phyloP scores from a whole-genome alignment of 108 stramenopile genomes.

The Conticribra guillardii region DNA sequence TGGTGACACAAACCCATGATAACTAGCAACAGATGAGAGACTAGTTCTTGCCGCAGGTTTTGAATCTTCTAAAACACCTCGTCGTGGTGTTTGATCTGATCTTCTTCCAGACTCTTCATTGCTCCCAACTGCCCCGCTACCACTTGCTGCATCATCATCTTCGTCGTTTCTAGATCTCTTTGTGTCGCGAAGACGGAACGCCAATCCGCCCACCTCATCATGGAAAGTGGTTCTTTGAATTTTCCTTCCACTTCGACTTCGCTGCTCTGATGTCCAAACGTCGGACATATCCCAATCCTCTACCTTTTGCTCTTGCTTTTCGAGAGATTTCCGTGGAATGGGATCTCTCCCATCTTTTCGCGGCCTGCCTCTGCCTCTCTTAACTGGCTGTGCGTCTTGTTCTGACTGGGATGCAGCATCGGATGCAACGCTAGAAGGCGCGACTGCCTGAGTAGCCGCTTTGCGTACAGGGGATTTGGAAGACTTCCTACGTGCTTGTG shows the following conservation, averaged over 20 bases:
- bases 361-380: conserved; percentile 52
- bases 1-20: neutral
- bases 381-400: conserved; percentile 21
- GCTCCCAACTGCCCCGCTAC: no score
- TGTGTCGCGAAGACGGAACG: conserved; percentile 16
- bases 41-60: neutral
- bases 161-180: conserved; percentile 7
- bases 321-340: conserved; percentile 19
- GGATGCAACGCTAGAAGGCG: neutral
- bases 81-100: neutral
- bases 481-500: no score
- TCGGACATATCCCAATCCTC: conserved; percentile 14
- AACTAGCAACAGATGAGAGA: neutral
- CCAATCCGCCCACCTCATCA: conserved; percentile 75
- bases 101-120: no score
- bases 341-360: conserved; percentile 50
- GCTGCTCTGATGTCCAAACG: conserved; percentile 15
- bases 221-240: conserved; percentile 76
- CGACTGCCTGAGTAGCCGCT: no score
- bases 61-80: neutral
- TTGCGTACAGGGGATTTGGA: no score
- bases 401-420: neutral
- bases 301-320: conserved; percentile 10
- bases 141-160: neutral
- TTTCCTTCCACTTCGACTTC: conserved; percentile 80